phyloP scores from a whole-genome alignment of 768 basidiomycete genomes.

The Hypholoma sublateritium region DNA sequence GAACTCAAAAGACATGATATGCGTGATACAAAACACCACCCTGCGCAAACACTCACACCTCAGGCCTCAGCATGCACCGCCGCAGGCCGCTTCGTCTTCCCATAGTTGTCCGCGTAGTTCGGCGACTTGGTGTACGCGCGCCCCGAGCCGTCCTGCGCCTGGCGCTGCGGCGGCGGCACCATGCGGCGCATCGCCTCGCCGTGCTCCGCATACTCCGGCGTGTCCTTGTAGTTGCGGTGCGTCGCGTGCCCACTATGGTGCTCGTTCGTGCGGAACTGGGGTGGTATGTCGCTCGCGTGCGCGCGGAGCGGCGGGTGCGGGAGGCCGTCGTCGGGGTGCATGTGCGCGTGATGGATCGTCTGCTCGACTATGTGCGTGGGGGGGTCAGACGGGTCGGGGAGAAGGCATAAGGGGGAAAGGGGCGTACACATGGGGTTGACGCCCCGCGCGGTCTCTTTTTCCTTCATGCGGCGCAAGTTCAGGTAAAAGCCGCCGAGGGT shows the following conservation, averaged over 20 bases:
- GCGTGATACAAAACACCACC: neutral
- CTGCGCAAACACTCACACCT: no score
- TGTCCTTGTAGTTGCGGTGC: slow-evolving; percentile 21
- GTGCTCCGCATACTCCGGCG: slow-evolving; percentile 15
- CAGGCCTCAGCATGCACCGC: neutral
- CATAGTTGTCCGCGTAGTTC: slow-evolving; percentile 32
- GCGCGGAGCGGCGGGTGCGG: slow-evolving; percentile 10
- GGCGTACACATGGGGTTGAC: slow-evolving; percentile 30
- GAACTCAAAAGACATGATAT: no score
- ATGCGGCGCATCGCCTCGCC: slow-evolving; percentile 17
- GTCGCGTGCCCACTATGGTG: slow-evolving; percentile 28
- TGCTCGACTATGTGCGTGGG: slow-evolving; percentile 28
- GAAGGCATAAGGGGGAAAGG: neutral
- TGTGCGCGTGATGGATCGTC: slow-evolving; percentile 21
- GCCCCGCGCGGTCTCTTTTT: slow-evolving; percentile 24
- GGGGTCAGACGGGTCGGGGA: neutral
- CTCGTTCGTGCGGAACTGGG: slow-evolving; percentile 20
- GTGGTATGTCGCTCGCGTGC: slow-evolving; percentile 13
- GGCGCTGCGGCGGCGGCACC: slow-evolving; percentile 32
- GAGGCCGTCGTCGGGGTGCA: slow-evolving; percentile 11
- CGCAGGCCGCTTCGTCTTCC: slow-evolving; percentile 21
- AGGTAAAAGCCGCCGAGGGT: slow-evolving; percentile 30
- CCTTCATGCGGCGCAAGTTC: slow-evolving; percentile 25
- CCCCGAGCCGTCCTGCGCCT: slow-evolving; percentile 20
- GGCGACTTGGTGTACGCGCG: slow-evolving; percentile 33